Evolutionary conservation across 495 filamentous ascomycete species (phyloP).

Genomic region (Hypomontagnella monticulosa): DNA sequence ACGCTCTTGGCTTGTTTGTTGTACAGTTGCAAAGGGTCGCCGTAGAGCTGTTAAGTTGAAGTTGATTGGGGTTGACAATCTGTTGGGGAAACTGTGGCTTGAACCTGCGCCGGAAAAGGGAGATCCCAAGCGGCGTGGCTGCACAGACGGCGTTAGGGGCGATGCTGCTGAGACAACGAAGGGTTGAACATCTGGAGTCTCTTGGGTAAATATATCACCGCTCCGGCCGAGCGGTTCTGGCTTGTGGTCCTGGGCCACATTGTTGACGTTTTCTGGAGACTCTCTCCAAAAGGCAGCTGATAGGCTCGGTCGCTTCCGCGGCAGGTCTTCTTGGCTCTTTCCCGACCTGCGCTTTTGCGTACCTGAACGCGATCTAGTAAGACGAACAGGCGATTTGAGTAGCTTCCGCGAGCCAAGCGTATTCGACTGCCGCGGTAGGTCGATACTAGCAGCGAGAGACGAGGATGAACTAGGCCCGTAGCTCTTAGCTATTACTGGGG

Average conservation of each 20-base stretch:
- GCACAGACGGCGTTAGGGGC: slow-evolving; percentile 36
- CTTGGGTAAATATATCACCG: slow-evolving; percentile 47
- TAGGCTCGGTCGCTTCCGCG: slow-evolving; percentile 54
- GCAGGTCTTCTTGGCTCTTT: slow-evolving; percentile 43
- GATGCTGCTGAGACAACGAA: slow-evolving; percentile 27
- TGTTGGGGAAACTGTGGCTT: slow-evolving; percentile 61
- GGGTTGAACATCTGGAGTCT: slow-evolving; percentile 18
- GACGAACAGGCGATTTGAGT: slow-evolving; percentile 56
- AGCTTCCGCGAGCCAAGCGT: slow-evolving; percentile 55
- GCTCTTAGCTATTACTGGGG: slow-evolving; percentile 66
- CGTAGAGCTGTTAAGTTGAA: slow-evolving; percentile 55
- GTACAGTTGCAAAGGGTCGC: slow-evolving; percentile 58
- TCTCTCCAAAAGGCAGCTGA: slow-evolving; percentile 45
- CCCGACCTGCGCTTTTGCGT: slow-evolving; percentile 57
- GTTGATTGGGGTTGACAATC: slow-evolving; percentile 51
- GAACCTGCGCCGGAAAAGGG: slow-evolving; percentile 57
- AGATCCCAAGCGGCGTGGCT: slow-evolving; percentile 59
- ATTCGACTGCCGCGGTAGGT: slow-evolving; percentile 52
- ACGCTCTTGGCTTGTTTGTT: slow-evolving; percentile 45
- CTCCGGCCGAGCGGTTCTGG: too few relatives aligned
- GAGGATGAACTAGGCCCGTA: slow-evolving; percentile 62
- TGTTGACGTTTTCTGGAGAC: slow-evolving; percentile 10
- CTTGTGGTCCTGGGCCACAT: neutral
- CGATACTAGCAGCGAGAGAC: slow-evolving; percentile 52
- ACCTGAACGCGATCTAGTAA: slow-evolving; percentile 53